Conservation (phyloP, 208 protist genomes). For the Crithidia mellificae region DNA sequence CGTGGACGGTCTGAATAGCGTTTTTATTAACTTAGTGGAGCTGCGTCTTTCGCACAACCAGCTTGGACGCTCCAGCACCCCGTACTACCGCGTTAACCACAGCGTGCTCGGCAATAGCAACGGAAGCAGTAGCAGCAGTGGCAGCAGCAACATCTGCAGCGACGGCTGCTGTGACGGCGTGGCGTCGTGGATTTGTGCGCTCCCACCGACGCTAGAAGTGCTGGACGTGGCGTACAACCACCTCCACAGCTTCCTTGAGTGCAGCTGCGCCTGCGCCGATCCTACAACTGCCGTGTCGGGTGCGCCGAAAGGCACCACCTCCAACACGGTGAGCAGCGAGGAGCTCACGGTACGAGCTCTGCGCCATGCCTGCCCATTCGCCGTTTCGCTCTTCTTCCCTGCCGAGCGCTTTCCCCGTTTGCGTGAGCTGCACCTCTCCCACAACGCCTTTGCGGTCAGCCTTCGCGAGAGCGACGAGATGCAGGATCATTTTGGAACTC, state of each 20-base stretch:
- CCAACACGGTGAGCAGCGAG: neutral
- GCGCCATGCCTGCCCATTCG: slow-evolving; percentile 56
- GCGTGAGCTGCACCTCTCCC: slow-evolving; percentile 54
- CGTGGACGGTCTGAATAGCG: slow-evolving; percentile 50
- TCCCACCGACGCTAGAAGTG: slow-evolving; percentile 63
- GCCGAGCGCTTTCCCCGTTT: slow-evolving; percentile 51
- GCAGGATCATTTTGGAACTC: slow-evolving; percentile 40
- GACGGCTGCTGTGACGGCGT: slow-evolving; percentile 38
- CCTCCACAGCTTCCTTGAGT: slow-evolving; percentile 56
- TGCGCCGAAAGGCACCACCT: neutral
- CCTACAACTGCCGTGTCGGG: neutral
- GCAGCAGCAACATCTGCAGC: neutral
- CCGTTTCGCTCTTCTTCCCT: slow-evolving; percentile 62
- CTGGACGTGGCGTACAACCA: slow-evolving; percentile 77
- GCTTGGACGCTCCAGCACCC: slow-evolving; percentile 44
- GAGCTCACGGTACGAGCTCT: slow-evolving; percentile 27
- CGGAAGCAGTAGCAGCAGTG: neutral
- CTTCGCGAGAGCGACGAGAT: slow-evolving; percentile 59
- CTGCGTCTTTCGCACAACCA: slow-evolving; percentile 73
- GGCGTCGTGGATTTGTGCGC: slow-evolving; percentile 58
- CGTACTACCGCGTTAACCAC: slow-evolving; percentile 23
- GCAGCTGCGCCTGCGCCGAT: slow-evolving; percentile 36
- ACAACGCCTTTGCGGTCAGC: slow-evolving; percentile 61
- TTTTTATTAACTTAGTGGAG: slow-evolving; percentile 61
- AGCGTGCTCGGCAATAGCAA: neutral